Evolutionary conservation across 352 stramenopile species (phyloP).

Genomic region (Globisporangium heterothallicum): DNA sequence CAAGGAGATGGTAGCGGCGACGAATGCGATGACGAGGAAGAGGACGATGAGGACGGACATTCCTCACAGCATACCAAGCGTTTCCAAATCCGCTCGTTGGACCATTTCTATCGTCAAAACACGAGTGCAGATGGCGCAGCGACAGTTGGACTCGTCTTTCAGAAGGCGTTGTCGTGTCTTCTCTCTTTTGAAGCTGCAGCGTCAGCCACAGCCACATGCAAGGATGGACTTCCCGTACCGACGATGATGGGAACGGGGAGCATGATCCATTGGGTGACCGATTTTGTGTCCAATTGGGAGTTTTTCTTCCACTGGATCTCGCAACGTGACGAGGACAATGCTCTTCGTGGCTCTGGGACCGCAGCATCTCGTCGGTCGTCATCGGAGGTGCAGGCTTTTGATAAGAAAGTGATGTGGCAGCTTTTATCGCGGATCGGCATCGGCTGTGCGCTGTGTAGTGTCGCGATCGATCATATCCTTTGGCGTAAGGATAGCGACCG

Average conservation of each 20-base stretch:
- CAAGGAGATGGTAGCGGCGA: conserved; percentile 4
- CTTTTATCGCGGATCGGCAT: conserved; percentile 42
- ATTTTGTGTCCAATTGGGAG: conserved; percentile 45
- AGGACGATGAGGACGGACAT: conserved; percentile 14
- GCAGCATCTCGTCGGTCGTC: conserved; percentile 3
- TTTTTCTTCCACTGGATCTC: conserved; percentile 57
- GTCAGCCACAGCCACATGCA: background rate
- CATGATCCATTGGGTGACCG: conserved; percentile 28
- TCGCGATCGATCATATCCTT: conserved; percentile 32
- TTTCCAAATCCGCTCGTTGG: conserved; percentile 36
- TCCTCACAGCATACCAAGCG: conserved; percentile 6
- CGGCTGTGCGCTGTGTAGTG: conserved; percentile 42
- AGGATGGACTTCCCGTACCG: background rate
- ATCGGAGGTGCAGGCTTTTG: background rate
- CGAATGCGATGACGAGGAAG: conserved; percentile 22
- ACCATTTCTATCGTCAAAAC: conserved; percentile 47
- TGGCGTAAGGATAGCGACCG: background rate
- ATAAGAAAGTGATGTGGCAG: conserved; percentile 28
- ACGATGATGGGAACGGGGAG: background rate
- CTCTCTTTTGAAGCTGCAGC: conserved; percentile 35
- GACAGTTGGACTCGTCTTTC: conserved; percentile 32
- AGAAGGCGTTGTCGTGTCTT: conserved; percentile 41
- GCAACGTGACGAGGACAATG: conserved; percentile 19
- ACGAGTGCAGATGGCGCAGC: conserved; percentile 38
- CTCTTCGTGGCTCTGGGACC: conserved; percentile 8